Evolutionary conservation across 2,329 filamentous ascomycete species (phyloP), one percentile per base, ranked within the genome.

Genomic region (Fusarium nurragi): DNA sequence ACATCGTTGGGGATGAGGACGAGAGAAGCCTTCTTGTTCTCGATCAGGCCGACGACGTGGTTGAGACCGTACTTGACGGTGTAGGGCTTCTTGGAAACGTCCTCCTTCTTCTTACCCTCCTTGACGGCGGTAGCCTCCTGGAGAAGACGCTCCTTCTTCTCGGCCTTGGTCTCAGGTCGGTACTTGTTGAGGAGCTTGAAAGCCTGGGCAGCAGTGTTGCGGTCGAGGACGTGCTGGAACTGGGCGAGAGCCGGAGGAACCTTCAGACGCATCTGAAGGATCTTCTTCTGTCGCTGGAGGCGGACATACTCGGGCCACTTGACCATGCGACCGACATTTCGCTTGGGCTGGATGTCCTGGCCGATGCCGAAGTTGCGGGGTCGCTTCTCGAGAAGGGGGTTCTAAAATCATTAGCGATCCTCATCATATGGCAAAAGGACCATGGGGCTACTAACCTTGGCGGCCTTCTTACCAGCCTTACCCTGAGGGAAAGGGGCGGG

Each of bases 131-230:
- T 97, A 71, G 96, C 95, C 89, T 99, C 95, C 88, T 97, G 93
- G 81, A 92, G 89, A 71, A 99, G 88, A 84, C 95, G 93, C 87
- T 99, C 96, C 90, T 98, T 99, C 93, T 99, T 99, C 90, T 98
- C 94, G 76, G 87, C 85, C 90, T 97, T 98, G 83, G 92, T 96
- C 89, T 99, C 95, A 73, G 95, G 95, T 77, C 94, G 93, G 91
- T 99, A 99, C 89, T 99, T 99, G 92, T 97, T 97, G 79, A 99
- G 92, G 79, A 99, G 90, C 89, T 98, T 98, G 88, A 99, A 95
- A 71, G 92, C 87, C 86, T 98, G 94, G 76, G 93, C 92, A 74
- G 96, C 96, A 72, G 94, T 92, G 88, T 97, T 96, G 84, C 92
- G 91, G 88, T 97, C 92, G 76, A 98, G 91, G 75, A 96, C 93